Evolutionary conservation across 2,329 filamentous ascomycete genomes (phyloP).

Genomic region (Monosporascus cannonballus): DNA sequence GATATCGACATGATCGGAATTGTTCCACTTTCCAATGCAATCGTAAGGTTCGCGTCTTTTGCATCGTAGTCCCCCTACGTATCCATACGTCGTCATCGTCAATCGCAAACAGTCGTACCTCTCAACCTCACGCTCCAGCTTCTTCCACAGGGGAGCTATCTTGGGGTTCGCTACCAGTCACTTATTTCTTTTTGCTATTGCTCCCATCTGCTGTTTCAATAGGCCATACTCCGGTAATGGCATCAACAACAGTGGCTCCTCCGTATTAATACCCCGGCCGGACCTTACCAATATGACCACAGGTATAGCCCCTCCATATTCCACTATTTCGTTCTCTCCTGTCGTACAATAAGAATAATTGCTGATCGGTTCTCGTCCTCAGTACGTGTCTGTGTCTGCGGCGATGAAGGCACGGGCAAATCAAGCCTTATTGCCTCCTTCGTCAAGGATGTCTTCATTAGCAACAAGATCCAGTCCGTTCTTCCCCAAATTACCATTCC

Average conservation of each 20-base stretch:
- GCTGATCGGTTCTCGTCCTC: constrained; percentile 5
- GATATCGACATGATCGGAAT: no score
- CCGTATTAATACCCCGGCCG: background rate
- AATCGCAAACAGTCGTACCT: no score
- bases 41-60: no score
- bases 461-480: constrained; percentile 89
- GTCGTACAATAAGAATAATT: background rate
- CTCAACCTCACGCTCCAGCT: no score
- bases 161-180: background rate
- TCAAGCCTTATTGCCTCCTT: constrained; percentile 90
- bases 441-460: constrained; percentile 95
- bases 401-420: constrained; percentile 93
- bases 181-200: background rate
- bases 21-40: no score
- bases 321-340: background rate
- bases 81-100: no score
- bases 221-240: background rate
- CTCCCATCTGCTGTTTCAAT: background rate
- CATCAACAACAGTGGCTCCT: background rate
- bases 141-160: background rate
- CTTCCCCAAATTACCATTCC: constrained; percentile 94
- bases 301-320: constrained; percentile 3
- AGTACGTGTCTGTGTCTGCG: constrained; percentile 93
- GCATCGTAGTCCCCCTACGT: no score
- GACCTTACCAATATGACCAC: constrained; percentile 7